Conservation (phyloP, 176 grass and related monocot species). For the Olyra latifolia region DNA sequence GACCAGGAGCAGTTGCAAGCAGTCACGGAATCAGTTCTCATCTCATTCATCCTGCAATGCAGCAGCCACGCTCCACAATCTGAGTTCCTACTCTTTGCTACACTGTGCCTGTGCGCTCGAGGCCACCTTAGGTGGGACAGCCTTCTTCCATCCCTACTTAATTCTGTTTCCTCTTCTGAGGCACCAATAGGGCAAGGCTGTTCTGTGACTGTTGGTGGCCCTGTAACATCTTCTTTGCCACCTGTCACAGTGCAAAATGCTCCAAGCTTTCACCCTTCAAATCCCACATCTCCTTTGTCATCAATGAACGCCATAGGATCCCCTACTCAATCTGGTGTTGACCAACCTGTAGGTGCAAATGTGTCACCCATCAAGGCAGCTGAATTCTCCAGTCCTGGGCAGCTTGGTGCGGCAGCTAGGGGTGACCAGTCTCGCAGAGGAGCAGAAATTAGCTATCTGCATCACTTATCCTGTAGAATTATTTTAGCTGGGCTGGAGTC, state of each 20-base stretch:
- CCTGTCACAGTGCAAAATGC: constrained; percentile 44
- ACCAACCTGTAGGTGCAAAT: constrained; percentile 68
- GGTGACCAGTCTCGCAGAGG: constrained; percentile 49
- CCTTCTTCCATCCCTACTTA: constrained; percentile 82
- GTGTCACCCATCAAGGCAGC: constrained; percentile 72
- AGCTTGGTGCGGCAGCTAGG: constrained; percentile 38
- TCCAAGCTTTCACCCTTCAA: constrained; percentile 68
- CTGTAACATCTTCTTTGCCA: constrained; percentile 53
- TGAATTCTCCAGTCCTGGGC: constrained; percentile 62
- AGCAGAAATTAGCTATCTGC: constrained; percentile 59
- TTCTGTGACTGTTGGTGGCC: constrained; percentile 30
- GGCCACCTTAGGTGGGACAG: constrained; percentile 89
- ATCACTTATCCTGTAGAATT: constrained; percentile 82
- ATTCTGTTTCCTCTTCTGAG: constrained; percentile 63
- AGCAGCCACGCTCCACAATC: constrained; percentile 82
- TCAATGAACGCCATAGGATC: constrained; percentile 79
- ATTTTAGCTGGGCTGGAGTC: constrained; percentile 75
- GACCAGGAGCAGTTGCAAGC: constrained; percentile 86
- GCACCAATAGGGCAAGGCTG: constrained; percentile 45
- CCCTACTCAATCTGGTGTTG: constrained; percentile 81
- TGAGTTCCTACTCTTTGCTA: constrained; percentile 94
- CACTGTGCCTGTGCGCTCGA: constrained; percentile 65
- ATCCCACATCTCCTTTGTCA: constrained; percentile 79
- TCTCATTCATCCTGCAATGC: constrained; percentile 80
- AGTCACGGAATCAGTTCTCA: constrained; percentile 83